Percentiles rank a stretch among this genome's conserved stretches.
These are phyloP conservation scores for Tylopilus plumbeoviolaceoides DNA, from an alignment of 768 basidiomycete genomes.

Conservation along the genomic window DNA sequence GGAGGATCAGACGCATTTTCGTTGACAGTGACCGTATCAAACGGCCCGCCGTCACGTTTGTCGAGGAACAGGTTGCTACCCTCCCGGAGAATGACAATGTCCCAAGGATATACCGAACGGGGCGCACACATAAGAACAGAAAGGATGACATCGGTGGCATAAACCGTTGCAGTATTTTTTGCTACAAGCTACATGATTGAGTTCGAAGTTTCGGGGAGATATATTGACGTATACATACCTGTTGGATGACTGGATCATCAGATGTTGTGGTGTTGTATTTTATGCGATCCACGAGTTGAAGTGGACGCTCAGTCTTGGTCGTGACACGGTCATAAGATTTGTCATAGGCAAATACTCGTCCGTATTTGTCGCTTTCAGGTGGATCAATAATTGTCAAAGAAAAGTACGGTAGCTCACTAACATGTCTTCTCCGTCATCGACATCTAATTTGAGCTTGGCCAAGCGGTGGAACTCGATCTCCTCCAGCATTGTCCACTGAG, in stretches of 20 bases:
- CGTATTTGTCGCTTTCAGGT: conserved; percentile 68
- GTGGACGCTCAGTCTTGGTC: conserved; percentile 86
- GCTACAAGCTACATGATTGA: conserved; percentile 58
- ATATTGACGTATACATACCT: conserved; percentile 43
- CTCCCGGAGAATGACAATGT: conserved; percentile 92
- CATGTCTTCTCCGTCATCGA: conserved; percentile 90
- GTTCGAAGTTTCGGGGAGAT: conserved; percentile 3
- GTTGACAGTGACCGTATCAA: conserved; percentile 97
- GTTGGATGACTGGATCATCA: conserved; percentile 95
- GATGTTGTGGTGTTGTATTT: conserved; percentile 98
- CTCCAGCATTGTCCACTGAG: conserved; percentile 93
- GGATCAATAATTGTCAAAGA: conserved; percentile 4
- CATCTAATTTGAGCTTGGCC: conserved; percentile 87
- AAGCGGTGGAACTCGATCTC: conserved; percentile 96
- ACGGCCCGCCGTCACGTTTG: conserved; percentile 96
- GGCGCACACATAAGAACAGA: conserved; percentile 95
- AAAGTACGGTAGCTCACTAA: conserved; percentile 36
- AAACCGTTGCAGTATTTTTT: conserved; percentile 80
- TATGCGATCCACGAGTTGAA: conserved; percentile 91
- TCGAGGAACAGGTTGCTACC: conserved; percentile 94
- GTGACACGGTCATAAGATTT: conserved; percentile 94
- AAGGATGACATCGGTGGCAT: conserved; percentile 93
- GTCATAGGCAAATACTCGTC: conserved; percentile 89
- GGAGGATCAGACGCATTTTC: conserved; percentile 97
- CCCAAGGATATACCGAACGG: conserved; percentile 97